Conservation (phyloP, 257 asterid species). For the Capsicum rhomboideum region DNA sequence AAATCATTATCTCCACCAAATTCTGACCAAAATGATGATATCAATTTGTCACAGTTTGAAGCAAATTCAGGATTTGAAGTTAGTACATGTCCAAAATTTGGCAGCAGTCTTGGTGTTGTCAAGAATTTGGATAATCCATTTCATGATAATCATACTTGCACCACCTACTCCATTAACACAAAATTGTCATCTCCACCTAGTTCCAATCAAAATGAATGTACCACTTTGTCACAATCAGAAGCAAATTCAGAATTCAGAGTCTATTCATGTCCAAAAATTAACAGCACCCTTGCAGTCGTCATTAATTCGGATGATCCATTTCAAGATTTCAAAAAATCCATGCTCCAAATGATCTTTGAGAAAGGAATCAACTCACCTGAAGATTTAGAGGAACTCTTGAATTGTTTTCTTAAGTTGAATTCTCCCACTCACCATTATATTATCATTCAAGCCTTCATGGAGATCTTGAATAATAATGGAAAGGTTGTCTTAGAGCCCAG, state of each 20-base stretch:
- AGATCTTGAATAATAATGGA: constrained; percentile 4
- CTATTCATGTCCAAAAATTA: not conserved
- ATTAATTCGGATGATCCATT: not conserved
- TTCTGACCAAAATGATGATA: not conserved
- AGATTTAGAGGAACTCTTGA: constrained; percentile 55
- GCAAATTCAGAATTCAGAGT: not conserved
- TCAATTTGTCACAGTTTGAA: not conserved
- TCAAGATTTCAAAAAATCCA: constrained; percentile 58
- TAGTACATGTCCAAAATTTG: not conserved
- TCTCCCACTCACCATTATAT: constrained; percentile 40
- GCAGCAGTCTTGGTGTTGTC: not conserved
- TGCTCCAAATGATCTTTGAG: constrained; percentile 70
- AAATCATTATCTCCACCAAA: constrained; percentile 14
- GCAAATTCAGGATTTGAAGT: not conserved
- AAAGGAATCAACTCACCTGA: constrained; percentile 34
- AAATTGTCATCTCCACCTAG: constrained; percentile 5
- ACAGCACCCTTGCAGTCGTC: not conserved
- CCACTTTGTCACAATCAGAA: not conserved
- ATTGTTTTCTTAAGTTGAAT: constrained; percentile 50
- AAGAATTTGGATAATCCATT: not conserved
- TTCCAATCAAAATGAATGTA: not conserved
- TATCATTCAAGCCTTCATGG: constrained; percentile 53
- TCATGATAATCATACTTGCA: constrained; percentile 20
- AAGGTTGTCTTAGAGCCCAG: too few species aligned
- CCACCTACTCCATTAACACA: constrained; percentile 16